phyloP scores from a whole-genome alignment of 768 basidiomycete genomes.

The Phanerochaete carnosa region DNA sequence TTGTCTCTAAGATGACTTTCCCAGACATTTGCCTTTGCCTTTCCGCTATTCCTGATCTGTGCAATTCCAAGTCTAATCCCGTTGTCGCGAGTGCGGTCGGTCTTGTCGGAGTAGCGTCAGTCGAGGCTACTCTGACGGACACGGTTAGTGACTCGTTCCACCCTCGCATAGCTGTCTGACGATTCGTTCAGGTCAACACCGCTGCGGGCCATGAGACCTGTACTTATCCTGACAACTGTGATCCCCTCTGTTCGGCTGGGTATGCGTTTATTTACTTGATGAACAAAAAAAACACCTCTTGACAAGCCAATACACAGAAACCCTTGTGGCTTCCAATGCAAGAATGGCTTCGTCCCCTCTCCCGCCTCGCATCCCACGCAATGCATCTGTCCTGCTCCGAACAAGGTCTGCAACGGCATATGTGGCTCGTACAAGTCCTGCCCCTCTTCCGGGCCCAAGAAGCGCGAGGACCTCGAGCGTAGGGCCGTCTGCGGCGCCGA shows the following conservation, averaged over 20 bases:
- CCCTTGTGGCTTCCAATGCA: conserved; percentile 46
- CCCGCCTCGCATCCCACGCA: conserved; percentile 32
- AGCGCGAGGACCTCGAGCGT: conserved; percentile 22
- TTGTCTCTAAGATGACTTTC: background rate
- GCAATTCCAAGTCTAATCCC: background rate
- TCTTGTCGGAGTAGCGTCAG: conserved; percentile 28
- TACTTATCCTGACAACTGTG: conserved; percentile 38
- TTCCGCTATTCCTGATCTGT: no score
- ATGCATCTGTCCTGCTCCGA: conserved; percentile 42
- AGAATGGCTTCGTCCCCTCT: conserved; percentile 34
- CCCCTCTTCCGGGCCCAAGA: conserved; percentile 24
- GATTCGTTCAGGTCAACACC: conserved; percentile 22
- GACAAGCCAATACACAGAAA: conserved; percentile 10
- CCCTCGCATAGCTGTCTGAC: background rate
- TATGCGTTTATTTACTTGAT: background rate
- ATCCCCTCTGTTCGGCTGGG: conserved; percentile 32
- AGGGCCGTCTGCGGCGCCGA: conserved; percentile 34
- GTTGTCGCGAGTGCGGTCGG: conserved; percentile 26
- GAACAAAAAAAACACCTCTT: background rate
- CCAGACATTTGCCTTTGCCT: no score
- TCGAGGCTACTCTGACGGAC: conserved; percentile 28
- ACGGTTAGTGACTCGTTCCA: conserved; percentile 26
- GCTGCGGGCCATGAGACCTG: conserved; percentile 27
- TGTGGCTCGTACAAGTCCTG: conserved; percentile 29
- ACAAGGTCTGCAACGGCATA: conserved; percentile 46